Evolutionary conservation across 805 yeast species (phyloP).

Genomic region (Sugiyamaella lignohabitans): DNA sequence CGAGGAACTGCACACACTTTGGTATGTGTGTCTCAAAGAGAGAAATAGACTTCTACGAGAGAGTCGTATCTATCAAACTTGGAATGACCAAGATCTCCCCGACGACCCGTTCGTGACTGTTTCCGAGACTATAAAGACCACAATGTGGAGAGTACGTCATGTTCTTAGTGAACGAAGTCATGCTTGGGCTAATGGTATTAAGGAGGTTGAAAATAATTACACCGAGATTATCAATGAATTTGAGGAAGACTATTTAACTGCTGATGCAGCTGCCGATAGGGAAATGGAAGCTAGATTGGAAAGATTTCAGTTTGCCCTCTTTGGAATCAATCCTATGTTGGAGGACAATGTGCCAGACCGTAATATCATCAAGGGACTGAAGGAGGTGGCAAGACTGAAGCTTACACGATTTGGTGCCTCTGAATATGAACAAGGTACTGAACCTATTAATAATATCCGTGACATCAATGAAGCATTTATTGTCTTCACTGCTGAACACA

Average conservation of each 20-base stretch:
- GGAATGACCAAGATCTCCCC: conserved; percentile 27
- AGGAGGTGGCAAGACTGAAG: conserved; percentile 63
- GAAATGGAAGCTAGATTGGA: conserved; percentile 63
- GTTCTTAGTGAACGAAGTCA: conserved; percentile 81
- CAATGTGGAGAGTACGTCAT: conserved; percentile 78
- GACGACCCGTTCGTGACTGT: conserved; percentile 32
- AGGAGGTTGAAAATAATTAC: conserved; percentile 40
- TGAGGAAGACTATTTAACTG: conserved; percentile 47
- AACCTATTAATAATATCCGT: conserved; percentile 7
- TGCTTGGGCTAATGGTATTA: conserved; percentile 55
- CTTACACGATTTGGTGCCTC: conserved; percentile 41
- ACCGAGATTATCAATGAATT: conserved; percentile 50
- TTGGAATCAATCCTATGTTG: conserved; percentile 72
- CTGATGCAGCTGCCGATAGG: conserved; percentile 47
- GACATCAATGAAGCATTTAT: conserved; percentile 44
- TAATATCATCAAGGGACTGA: conserved; percentile 59
- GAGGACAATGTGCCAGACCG: conserved; percentile 54
- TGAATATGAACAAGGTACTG: conserved; percentile 23
- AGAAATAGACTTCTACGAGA: conserved; percentile 76
- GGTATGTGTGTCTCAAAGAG: conserved; percentile 84
- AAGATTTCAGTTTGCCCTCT: conserved; percentile 74
- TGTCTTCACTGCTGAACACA: conserved; percentile 42
- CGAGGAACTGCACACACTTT: conserved; percentile 83
- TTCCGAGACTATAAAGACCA: conserved; percentile 43
- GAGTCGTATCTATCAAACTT: conserved; percentile 46